Evolutionary conservation across 2,329 filamentous ascomycete species (phyloP), one percentile per base, ranked within the genome.

Genomic region (Fusarium concolor): DNA sequence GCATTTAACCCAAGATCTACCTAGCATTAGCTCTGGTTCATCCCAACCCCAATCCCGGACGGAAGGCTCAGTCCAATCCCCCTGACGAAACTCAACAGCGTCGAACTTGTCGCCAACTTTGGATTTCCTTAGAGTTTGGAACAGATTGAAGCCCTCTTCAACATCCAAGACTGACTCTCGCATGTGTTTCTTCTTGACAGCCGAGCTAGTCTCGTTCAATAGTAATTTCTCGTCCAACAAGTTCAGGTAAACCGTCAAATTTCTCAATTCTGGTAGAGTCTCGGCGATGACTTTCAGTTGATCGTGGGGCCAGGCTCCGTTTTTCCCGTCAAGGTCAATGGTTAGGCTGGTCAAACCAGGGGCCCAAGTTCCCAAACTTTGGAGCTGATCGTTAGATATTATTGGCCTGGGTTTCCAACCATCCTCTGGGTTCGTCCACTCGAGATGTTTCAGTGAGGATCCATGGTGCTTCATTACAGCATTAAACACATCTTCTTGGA

Each of bases 341-440:
- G 50, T 29, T 3, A 69, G 17, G 14, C 28, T 41, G 0, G n/a
- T 35, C 2, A 69, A 17, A 2, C n/a, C 22, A 1, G 65, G 65
- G 1, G 56, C 50, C 62, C 53, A 56, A 3, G 33, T 5, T 0
- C 62, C 50, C 2, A 69, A 5, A 4, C 14, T 29, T 5, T 10
- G 39, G 1, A 69, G 33, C 15, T 69, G 67, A 5, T 43, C 10
- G 0, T 29, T 26, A 1, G 56, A 59, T 5, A 62, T 12, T 2
- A 26, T 42, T 4, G 65, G 44, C 7, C 61, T 64, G 2, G 39
- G 47, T 1, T 42, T 12, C 5, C 9, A 18, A 4, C 9, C 24
- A 3, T 20, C 1, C 20, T 68, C 65, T 2, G 35, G 6, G 15
- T 53, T 68, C 4, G 57, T 66, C 66, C 65, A 69, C 10, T 56